These are phyloP conservation scores for Nakaseomyces bracarensis DNA, from an alignment of 1,139 yeast genomes.

Conservation along the genomic window DNA sequence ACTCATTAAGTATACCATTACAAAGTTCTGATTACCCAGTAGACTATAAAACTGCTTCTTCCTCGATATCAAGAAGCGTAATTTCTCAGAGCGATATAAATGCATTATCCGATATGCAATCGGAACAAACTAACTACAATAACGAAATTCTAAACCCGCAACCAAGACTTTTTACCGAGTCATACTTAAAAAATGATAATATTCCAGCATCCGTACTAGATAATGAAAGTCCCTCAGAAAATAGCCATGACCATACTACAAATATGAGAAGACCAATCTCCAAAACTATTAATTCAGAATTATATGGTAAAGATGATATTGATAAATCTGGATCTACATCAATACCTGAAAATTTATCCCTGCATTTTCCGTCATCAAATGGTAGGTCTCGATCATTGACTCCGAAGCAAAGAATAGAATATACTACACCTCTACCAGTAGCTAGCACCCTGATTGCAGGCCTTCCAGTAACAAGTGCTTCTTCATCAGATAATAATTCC, in stretches of 20 bases:
- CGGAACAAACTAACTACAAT: slow-evolving; percentile 13
- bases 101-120: slow-evolving; percentile 9
- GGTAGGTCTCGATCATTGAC: slow-evolving; percentile 34
- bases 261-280: background rate
- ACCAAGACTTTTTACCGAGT: slow-evolving; percentile 34
- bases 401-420: slow-evolving; percentile 30
- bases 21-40: slow-evolving; percentile 1
- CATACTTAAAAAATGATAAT: slow-evolving; percentile 35
- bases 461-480: background rate
- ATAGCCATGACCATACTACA: background rate
- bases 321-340: slow-evolving; percentile 21
- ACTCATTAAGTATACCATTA: slow-evolving; percentile 5
- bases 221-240: background rate
- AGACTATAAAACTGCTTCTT: slow-evolving; percentile 2
- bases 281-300: background rate
- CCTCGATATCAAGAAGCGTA: background rate
- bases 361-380: slow-evolving; percentile 1
- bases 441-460: slow-evolving; percentile 1
- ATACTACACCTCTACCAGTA: slow-evolving; percentile 9
- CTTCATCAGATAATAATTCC: background rate
- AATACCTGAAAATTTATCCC: slow-evolving; percentile 13
- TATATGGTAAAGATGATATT: slow-evolving; percentile 5
- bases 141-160: slow-evolving; percentile 16
- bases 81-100: slow-evolving; percentile 9
- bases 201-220: slow-evolving; percentile 11